Percentiles rank a stretch among this genome's conserved stretches.
Conservation (phyloP, 169 alveolate species). For the Perkinsus olseni region DNA sequence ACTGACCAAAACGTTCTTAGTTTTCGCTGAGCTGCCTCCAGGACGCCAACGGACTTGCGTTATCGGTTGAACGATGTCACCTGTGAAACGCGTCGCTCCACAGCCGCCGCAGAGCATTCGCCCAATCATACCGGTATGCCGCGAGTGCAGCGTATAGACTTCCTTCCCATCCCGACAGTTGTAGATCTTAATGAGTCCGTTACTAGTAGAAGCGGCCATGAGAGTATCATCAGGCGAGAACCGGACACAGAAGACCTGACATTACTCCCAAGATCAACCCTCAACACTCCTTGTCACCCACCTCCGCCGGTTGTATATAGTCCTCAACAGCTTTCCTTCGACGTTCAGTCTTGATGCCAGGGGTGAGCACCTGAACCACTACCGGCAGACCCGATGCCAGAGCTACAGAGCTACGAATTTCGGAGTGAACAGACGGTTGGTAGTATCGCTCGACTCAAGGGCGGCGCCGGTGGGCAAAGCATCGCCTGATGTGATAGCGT, state of each 20-base stretch:
- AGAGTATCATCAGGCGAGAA: constrained; percentile 8
- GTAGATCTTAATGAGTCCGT: constrained; percentile 25
- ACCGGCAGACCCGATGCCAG: too few relatives aligned
- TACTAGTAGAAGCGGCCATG: background rate
- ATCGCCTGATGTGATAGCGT: too few relatives aligned
- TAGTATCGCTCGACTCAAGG: background rate
- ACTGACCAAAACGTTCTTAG: constrained; percentile 52
- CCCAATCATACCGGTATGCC: background rate
- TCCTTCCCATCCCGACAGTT: background rate
- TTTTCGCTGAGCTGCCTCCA: constrained; percentile 18
- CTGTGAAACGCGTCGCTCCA: constrained; percentile 1
- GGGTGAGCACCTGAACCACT: background rate
- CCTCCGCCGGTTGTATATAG: background rate
- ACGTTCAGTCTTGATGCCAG: background rate
- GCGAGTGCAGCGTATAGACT: constrained; percentile 14
- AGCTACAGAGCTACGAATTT: background rate
- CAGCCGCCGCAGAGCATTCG: background rate
- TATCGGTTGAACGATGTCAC: constrained; percentile 10
- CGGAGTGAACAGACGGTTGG: background rate
- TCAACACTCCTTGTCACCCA: background rate
- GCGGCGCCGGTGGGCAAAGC: background rate
- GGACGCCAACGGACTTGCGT: constrained; percentile 63
- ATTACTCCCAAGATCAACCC: background rate
- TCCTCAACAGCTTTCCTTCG: background rate
- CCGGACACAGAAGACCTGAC: background rate